These are phyloP conservation scores for Colletotrichum eleusines DNA, from an alignment of 2,329 filamentous ascomycete genomes.

Conservation along the genomic window DNA sequence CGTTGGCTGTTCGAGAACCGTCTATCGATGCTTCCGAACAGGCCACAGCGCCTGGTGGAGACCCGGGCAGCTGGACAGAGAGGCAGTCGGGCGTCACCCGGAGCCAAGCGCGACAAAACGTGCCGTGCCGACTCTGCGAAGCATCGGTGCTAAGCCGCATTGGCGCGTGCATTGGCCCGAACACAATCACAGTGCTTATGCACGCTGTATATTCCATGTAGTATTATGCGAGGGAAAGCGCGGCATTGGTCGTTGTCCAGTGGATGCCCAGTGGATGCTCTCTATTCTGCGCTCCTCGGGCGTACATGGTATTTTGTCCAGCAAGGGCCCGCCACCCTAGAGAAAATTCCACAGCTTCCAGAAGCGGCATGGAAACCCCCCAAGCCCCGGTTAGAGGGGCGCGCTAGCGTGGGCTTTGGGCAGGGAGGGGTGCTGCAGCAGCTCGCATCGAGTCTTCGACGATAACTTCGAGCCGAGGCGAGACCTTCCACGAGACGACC, in stretches of 20 bases:
- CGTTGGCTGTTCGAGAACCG: neutral
- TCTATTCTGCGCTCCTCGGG: neutral
- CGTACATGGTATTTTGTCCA: constrained; percentile 7
- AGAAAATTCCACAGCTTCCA: constrained; percentile 30
- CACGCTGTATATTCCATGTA: no score
- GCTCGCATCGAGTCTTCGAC: constrained; percentile 5
- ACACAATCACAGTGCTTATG: constrained; percentile 11
- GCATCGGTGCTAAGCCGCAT: neutral
- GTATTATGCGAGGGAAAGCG: neutral
- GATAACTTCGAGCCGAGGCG: constrained; percentile 5
- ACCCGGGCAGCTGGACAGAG: neutral
- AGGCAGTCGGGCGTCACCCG: neutral
- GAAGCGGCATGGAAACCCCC: constrained; percentile 28
- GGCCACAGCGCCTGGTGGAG: neutral
- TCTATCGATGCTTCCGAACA: neutral
- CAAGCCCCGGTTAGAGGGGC: neutral
- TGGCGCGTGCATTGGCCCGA: constrained; percentile 1
- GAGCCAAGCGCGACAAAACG: neutral
- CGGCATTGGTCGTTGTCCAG: constrained; percentile 26
- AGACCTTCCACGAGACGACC: neutral
- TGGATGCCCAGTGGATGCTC: constrained; percentile 26
- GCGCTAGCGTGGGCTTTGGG: constrained; percentile 16
- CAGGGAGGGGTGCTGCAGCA: constrained; percentile 13
- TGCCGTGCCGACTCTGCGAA: neutral
- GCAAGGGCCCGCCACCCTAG: constrained; percentile 10